Percentiles rank a stretch among this genome's conserved stretches.
Evolutionary conservation across 495 filamentous ascomycete genomes (phyloP).

Genomic region (Penicillium alfredii): DNA sequence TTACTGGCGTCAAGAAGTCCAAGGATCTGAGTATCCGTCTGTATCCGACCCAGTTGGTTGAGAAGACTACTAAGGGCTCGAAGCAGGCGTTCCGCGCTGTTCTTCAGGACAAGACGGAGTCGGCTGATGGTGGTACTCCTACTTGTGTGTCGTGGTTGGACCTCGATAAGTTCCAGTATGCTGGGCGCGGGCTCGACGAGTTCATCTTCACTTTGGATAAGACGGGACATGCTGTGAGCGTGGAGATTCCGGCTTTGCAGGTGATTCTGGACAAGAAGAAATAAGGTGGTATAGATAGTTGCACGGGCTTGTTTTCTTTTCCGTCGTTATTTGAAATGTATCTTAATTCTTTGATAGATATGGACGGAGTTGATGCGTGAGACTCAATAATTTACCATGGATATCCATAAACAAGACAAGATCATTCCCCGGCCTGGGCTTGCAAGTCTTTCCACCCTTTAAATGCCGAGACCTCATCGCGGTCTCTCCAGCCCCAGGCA

Average conservation of each 20-base stretch:
- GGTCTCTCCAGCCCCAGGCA: slow-evolving; percentile 71
- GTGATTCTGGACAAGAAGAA: slow-evolving; percentile 9
- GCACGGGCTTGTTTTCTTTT: too few species aligned
- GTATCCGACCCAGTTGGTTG: slow-evolving; percentile 35
- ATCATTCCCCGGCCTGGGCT: slow-evolving; percentile 20
- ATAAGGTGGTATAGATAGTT: too few species aligned
- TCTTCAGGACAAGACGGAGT: slow-evolving; percentile 33
- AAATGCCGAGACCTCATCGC: slow-evolving; percentile 25
- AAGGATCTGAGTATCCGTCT: slow-evolving; percentile 36
- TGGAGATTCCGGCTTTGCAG: slow-evolving; percentile 41
- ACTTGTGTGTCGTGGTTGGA: slow-evolving; percentile 44
- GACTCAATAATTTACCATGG: too few species aligned
- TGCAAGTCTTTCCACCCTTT: slow-evolving; percentile 33
- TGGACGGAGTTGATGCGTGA: too few species aligned
- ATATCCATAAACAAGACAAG: too few species aligned
- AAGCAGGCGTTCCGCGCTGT: slow-evolving; percentile 40
- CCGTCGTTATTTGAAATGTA: too few species aligned
- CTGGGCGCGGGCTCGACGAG: slow-evolving; percentile 41
- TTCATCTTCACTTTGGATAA: slow-evolving; percentile 43
- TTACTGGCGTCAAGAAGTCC: slow-evolving; percentile 24
- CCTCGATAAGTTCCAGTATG: slow-evolving; percentile 40
- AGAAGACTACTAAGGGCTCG: slow-evolving; percentile 4
- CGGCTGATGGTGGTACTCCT: slow-evolving; percentile 21
- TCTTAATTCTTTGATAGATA: too few species aligned
- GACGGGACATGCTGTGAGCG: slow-evolving; percentile 33